Evolutionary conservation across 2,329 filamentous ascomycete genomes (phyloP).

Genomic region (Macrophomina pseudophaseolina): DNA sequence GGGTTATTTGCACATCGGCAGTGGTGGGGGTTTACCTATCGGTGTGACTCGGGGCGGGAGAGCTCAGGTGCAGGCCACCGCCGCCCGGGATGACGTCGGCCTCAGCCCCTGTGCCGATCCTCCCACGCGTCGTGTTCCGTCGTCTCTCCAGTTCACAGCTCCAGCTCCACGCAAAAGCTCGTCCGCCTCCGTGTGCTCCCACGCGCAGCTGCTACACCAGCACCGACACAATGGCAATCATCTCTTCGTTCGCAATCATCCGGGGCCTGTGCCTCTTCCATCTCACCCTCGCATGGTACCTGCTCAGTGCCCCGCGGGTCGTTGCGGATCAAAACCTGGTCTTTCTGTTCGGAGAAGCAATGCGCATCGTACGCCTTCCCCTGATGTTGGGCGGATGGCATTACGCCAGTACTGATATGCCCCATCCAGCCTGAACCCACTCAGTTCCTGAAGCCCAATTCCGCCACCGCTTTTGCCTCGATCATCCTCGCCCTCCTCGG

Average conservation of each 20-base stretch:
- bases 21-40: neutral
- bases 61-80: neutral
- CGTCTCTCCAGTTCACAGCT: neutral
- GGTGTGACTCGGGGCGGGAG: neutral
- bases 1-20: neutral
- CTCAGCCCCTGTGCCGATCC: neutral
- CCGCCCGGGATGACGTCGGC: conserved; percentile 18
- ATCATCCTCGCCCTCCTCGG: conserved; percentile 71
- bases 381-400: neutral
- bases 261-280: conserved; percentile 83
- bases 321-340: conserved; percentile 82
- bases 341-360: conserved; percentile 79
- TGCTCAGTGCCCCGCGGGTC: conserved; percentile 73
- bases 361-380: conserved; percentile 70
- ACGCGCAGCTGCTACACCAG: neutral
- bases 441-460: conserved; percentile 70
- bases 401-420: conserved; percentile 16
- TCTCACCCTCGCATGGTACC: conserved; percentile 80
- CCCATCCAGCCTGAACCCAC: conserved; percentile 64
- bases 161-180: neutral
- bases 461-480: conserved; percentile 69
- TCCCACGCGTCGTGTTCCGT: neutral
- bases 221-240: conserved; percentile 69
- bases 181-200: neutral
- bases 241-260: conserved; percentile 81